Base-by-base conservation (phyloP, 2,329 filamentous ascomycete species). In the Stagonosporopsis cucurbitacearum region DNA sequence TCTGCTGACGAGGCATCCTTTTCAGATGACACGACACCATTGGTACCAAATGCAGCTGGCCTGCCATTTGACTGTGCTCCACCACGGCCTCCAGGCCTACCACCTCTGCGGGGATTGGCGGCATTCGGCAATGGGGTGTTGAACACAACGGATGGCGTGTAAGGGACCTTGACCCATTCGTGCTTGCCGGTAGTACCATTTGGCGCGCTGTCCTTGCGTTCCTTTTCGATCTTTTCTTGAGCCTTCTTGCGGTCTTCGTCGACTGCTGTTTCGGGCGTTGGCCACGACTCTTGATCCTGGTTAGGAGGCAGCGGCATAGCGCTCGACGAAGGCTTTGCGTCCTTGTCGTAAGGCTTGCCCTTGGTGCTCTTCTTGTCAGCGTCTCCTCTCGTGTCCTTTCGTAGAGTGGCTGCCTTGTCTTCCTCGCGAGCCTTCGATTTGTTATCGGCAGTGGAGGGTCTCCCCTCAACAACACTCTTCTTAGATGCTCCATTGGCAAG, bases 131-230 rank as follows among this genome's bases (percentile, higher is more conserved):
- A 75, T 25, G 90, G 91, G 0, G 95, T 97, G 73, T 91, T 89
- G 76, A 96, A 98, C 54, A 88, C 88, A 44, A 95, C 92, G 13
- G 86, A 89, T 8, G 92, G 94, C 12, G 91, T 91, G 69, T 93
- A 94, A 30, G 88, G 86, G 54, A 97, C 85, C 1, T 87, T 84
- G 55, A 91, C 87, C 94, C 95, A 98, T 69, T 92, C 91, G 67
- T 90, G 87, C 80, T 96, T 96, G 53, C 84, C 81, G 58, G 85
- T 80, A 32, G 65, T 40, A 28, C 58, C 56, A n/a, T 58, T 58
- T 13, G 69, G 54, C 5, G 61, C 30, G 13, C 80, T 75, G 64
- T 83, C 88, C 75, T 80, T 85, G n/a, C 84, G 86, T 59, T 87
- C 83, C 59, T 91, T 88, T 41, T 86, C 82, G 12, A 82, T 81